Base-by-base conservation (phyloP, 345 rosid genomes). In the Salix arbutifolia region DNA sequence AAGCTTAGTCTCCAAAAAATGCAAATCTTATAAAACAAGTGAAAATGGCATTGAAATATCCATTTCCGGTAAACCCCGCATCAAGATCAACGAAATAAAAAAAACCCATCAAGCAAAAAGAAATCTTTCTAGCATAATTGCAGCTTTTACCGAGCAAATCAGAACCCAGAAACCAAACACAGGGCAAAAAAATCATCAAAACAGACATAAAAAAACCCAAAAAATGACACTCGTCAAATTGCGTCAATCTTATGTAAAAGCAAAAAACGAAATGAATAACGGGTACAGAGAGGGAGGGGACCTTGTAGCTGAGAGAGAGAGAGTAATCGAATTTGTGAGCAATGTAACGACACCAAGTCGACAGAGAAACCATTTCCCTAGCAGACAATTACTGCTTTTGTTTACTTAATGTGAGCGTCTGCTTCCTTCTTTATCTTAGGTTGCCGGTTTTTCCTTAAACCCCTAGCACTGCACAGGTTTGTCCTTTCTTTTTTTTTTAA, bases 301-400 rank as follows among this genome's bases (percentile, higher is more conserved):
- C 98, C 97, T 91, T 91, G 86, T 77, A 82, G 80, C 87, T 80
- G 69, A 88, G 78, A 67, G 88, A 67, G 76, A 85, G 74, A 67
- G 98, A 90, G 83, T 92, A 92, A 56, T 91, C 91, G 68, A 90
- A 80, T 82, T 92, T 94, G 86, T 84, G 83, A 65, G 75, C 86
- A 71, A 90, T 11, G 89, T 94, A 92, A 66, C 97, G 89, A 70
- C 80, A 76, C 97, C 95, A 92, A 50, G 97, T 92, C 79, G 93
- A 77, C 60, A 87, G 77, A 73, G 95, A 88, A 82, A 85, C 90
- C 98, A 94, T 94, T 80, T 73, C 75, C 74, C 25, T 58, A 3
- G 64, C 64, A 17, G 40, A 26, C 46, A 11, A 8, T 68, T 5
- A 17, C 31, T 21, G 19, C 6, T 69, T n/a, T 11, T 42, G 46